These are phyloP conservation scores for Cryptococcus floricola DNA, from an alignment of 1,284 basidiomycete genomes.

Conservation along the genomic window DNA sequence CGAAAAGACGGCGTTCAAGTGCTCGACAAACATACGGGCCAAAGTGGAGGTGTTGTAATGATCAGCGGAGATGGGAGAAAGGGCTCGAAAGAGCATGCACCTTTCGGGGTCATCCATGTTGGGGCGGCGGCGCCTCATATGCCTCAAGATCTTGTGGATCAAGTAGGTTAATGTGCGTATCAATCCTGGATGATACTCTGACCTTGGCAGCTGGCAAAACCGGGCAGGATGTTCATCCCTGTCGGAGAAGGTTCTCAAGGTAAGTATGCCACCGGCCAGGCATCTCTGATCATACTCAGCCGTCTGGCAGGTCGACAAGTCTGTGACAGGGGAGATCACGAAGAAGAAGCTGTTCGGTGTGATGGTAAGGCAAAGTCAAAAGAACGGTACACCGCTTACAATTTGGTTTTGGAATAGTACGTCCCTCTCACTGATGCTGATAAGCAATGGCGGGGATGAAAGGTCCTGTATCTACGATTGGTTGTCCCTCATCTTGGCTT, in stretches of 20 bases:
- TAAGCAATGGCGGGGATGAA: conserved; percentile 34
- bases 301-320: conserved; percentile 78
- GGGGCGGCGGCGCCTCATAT: conserved; percentile 81
- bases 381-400: background rate
- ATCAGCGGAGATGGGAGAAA: conserved; percentile 75
- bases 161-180: conserved; percentile 24
- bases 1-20: conserved; percentile 57
- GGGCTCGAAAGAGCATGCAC: conserved; percentile 58
- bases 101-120: conserved; percentile 88
- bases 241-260: conserved; percentile 60
- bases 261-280: conserved; percentile 3
- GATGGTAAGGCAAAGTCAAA: conserved; percentile 57
- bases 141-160: conserved; percentile 68
- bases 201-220: conserved; percentile 64
- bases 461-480: background rate
- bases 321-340: conserved; percentile 64
- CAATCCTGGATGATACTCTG: background rate
- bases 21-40: conserved; percentile 14
- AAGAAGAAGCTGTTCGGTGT: conserved; percentile 74
- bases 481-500: background rate
- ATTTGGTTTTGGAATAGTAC: conserved; percentile 33
- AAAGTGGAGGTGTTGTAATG: conserved; percentile 56
- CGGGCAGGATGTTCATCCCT: conserved; percentile 91
- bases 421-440: conserved; percentile 51
- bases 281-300: conserved; percentile 44